A percentile compares a stretch with the other conserved stretches of the same genome.
These are phyloP conservation scores for Yarrowia osloensis DNA, from an alignment of 805 yeast genomes.

Conservation along the genomic window DNA sequence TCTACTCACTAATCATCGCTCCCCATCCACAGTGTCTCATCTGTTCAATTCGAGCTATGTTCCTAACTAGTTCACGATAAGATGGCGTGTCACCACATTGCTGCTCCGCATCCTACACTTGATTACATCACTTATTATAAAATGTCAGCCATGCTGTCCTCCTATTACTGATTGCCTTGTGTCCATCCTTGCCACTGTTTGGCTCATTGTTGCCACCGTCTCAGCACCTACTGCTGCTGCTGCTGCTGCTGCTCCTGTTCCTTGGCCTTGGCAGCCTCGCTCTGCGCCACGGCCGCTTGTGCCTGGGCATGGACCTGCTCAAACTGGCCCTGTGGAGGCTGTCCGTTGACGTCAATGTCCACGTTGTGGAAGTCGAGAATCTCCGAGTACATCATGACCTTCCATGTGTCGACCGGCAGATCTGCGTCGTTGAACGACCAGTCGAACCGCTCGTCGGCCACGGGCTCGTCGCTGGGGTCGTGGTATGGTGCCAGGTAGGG, in stretches of 20 bases:
- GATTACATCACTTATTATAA: not conserved
- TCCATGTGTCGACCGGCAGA: slow-evolving; percentile 96
- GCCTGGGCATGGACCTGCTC: slow-evolving; percentile 29
- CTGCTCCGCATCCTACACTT: not conserved
- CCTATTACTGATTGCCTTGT: slow-evolving; percentile 3
- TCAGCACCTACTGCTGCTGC: not conserved
- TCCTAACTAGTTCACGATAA: slow-evolving; percentile 2
- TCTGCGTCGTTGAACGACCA: slow-evolving; percentile 99
- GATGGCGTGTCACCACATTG: not conserved
- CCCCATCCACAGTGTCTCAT: not conserved
- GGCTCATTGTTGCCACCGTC: not conserved
- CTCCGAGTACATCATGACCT: slow-evolving; percentile 98
- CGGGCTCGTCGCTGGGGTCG: slow-evolving; percentile 97
- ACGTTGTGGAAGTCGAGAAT: slow-evolving; percentile 94
- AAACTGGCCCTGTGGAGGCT: slow-evolving; percentile 29
- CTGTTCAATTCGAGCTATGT: slow-evolving; percentile 1
- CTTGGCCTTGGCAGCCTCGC: slow-evolving; percentile 26
- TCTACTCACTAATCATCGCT: not conserved
- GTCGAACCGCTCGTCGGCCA: slow-evolving; percentile 87
- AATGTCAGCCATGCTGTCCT: slow-evolving; percentile 23
- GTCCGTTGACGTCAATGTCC: slow-evolving; percentile 43
- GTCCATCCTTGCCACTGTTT: not conserved
- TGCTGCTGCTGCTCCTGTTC: slow-evolving; percentile 26
- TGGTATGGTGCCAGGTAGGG: slow-evolving; percentile 94
- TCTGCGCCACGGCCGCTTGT: slow-evolving; percentile 23